Base-by-base conservation (phyloP, 2,329 filamentous ascomycete genomes). In the Pseudonectria buxi region DNA sequence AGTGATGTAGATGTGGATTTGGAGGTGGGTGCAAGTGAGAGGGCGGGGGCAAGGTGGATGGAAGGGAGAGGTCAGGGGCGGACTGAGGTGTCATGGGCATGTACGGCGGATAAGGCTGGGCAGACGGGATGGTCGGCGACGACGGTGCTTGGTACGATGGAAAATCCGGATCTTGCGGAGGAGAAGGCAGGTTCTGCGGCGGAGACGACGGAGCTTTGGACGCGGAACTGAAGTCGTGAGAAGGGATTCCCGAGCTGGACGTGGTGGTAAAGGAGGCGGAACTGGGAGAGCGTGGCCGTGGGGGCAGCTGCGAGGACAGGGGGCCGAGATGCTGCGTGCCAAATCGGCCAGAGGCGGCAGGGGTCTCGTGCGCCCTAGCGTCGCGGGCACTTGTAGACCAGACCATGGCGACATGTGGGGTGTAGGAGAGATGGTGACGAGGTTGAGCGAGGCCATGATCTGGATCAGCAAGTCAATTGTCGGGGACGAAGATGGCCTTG, bases 401-500 rank as follows among this genome's bases (percentile, higher is more conserved):
- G 51, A 63, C 58, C 55, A 65, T 53, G 55, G 61, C 59, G 40
- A 64, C 56, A 45, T 55, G 62, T 37, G 54, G 50, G 36, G 46
- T 51, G 39, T 51, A 44, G 22, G 44, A 36, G 29, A 22, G 9
- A 6, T 34, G 45, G 33, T 41, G 41, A 30, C 37, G 30, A 30
- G 40, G 35, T 38, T 40, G 44, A 33, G 34, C 36, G 39, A 38
- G 33, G 47, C 50, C 50, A 44, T 50, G 50, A 42, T 49, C 51
- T 48, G 52, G 50, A 49, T 46, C 36, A 43, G 43, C 42, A 44
- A 54, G 45, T 63, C 58, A 63, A 47, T 62, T 56, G 36, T 76
- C 74, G 54, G 85, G 88, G 25, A 65, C 51, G 57, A 95, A 95
- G 33, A 96, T 82, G 42, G 78, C 69, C 54, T 83, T 85, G 57